These are phyloP conservation scores for Nothopassalora personata DNA, from an alignment of 2,329 filamentous ascomycete species.

Conservation along the genomic window DNA sequence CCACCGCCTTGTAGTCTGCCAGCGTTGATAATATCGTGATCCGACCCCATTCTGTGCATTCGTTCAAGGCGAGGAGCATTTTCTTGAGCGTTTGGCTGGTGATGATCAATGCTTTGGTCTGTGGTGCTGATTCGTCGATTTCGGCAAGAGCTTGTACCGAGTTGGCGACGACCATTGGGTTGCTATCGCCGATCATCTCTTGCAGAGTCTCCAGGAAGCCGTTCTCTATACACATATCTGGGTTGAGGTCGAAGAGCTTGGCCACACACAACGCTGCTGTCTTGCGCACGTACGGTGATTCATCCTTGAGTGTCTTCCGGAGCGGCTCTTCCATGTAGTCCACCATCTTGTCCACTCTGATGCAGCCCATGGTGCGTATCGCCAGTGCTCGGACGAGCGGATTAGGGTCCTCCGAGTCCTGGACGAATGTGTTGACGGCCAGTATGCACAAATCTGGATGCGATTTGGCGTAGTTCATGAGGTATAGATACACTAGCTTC, in stretches of 20 bases:
- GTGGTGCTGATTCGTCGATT: slow-evolving; percentile 83
- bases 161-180: slow-evolving; percentile 98
- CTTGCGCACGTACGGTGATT: slow-evolving; percentile 97
- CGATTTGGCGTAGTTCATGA: slow-evolving; percentile 99
- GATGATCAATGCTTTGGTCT: slow-evolving; percentile 80
- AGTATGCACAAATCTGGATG: slow-evolving; percentile 98
- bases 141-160: slow-evolving; percentile 90
- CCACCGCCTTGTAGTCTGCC: slow-evolving; percentile 78
- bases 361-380: slow-evolving; percentile 97
- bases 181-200: slow-evolving; percentile 93
- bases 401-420: slow-evolving; percentile 98
- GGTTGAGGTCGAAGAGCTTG: slow-evolving; percentile 94
- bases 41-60: slow-evolving; percentile 97
- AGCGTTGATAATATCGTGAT: slow-evolving; percentile 88
- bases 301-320: slow-evolving; percentile 90
- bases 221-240: slow-evolving; percentile 88
- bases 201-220: slow-evolving; percentile 91
- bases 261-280: slow-evolving; percentile 96
- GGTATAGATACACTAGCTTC: slow-evolving; percentile 96
- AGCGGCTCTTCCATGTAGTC: slow-evolving; percentile 99
- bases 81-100: slow-evolving; percentile 84
- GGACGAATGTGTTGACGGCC: slow-evolving; percentile 97
- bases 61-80: slow-evolving; percentile 90
- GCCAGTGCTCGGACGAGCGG: slow-evolving; percentile 90
- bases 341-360: slow-evolving; percentile 98